These are phyloP conservation scores for Gaeumannomyces tritici DNA, from an alignment of 2,329 filamentous ascomycete genomes.

Conservation along the genomic window DNA sequence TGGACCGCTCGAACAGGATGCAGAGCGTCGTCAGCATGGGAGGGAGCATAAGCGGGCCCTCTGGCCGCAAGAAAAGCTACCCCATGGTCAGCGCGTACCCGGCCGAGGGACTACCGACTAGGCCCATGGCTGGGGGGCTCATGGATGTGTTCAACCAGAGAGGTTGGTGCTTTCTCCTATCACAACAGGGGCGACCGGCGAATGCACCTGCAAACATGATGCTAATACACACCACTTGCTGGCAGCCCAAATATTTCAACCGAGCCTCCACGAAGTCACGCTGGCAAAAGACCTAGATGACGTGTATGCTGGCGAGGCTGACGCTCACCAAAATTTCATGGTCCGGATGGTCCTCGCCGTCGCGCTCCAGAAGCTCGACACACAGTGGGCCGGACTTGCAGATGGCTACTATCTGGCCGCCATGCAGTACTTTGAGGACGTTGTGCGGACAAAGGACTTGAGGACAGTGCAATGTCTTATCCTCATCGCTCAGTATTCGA, in stretches of 20 bases:
- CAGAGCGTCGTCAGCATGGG: slow-evolving; percentile 48
- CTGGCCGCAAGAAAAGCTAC: slow-evolving; percentile 71
- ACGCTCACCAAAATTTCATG: slow-evolving; percentile 81
- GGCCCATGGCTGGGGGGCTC: slow-evolving; percentile 65
- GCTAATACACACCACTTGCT: neutral
- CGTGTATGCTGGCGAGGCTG: slow-evolving; percentile 66
- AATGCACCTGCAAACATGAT: slow-evolving; percentile 8
- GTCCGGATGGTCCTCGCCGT: slow-evolving; percentile 89
- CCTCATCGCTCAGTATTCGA: slow-evolving; percentile 81
- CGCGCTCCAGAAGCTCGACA: slow-evolving; percentile 84
- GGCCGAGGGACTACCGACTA: slow-evolving; percentile 64
- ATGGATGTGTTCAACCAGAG: slow-evolving; percentile 81
- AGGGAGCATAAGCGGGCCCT: slow-evolving; percentile 39
- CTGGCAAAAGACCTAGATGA: slow-evolving; percentile 69
- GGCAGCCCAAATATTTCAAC: slow-evolving; percentile 78
- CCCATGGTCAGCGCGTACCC: slow-evolving; percentile 81
- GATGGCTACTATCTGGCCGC: slow-evolving; percentile 93
- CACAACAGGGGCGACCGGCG: neutral
- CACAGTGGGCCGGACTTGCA: slow-evolving; percentile 82
- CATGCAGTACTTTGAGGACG: slow-evolving; percentile 71
- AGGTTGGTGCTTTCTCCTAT: slow-evolving; percentile 38
- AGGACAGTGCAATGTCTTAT: slow-evolving; percentile 76
- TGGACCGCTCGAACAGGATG: slow-evolving; percentile 49
- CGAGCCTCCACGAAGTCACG: slow-evolving; percentile 73
- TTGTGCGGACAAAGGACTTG: slow-evolving; percentile 80